Conservation (phyloP, 140 eudicot genomes). For the Oenanthe javanica region DNA sequence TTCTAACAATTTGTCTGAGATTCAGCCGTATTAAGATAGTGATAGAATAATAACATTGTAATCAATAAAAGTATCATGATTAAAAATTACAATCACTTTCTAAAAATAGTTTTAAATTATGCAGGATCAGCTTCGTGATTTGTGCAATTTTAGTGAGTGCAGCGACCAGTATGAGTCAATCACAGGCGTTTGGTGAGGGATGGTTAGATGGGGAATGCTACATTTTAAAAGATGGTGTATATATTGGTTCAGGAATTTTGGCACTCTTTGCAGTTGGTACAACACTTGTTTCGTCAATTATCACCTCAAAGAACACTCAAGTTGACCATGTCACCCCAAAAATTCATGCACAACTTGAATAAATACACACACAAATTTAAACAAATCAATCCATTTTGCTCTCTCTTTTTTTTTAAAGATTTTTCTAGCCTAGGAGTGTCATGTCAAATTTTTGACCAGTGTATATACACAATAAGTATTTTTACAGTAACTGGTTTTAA, state of each 20-base stretch:
- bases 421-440: too few species aligned
- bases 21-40: neutral
- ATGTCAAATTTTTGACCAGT: too few species aligned
- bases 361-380: neutral
- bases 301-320: conserved; percentile 20
- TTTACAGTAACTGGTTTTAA: neutral
- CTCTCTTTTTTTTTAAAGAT: too few species aligned
- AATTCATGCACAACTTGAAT: conserved; percentile 35
- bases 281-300: conserved; percentile 25
- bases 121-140: conserved; percentile 63
- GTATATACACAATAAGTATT: too few species aligned
- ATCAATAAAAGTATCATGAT: neutral
- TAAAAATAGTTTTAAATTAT: neutral
- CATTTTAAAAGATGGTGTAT: conserved; percentile 65
- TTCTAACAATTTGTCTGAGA: neutral
- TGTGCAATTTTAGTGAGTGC: conserved; percentile 23
- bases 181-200: conserved; percentile 65
- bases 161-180: conserved; percentile 62
- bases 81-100: too few species aligned
- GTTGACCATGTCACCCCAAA: conserved; percentile 20
- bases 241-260: conserved; percentile 42
- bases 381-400: neutral
- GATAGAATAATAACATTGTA: neutral
- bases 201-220: conserved; percentile 77
- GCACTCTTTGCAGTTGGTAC: conserved; percentile 36